Evolutionary conservation across 2,329 filamentous ascomycete genomes (phyloP).

Genomic region (Zymoseptoria tritici): DNA sequence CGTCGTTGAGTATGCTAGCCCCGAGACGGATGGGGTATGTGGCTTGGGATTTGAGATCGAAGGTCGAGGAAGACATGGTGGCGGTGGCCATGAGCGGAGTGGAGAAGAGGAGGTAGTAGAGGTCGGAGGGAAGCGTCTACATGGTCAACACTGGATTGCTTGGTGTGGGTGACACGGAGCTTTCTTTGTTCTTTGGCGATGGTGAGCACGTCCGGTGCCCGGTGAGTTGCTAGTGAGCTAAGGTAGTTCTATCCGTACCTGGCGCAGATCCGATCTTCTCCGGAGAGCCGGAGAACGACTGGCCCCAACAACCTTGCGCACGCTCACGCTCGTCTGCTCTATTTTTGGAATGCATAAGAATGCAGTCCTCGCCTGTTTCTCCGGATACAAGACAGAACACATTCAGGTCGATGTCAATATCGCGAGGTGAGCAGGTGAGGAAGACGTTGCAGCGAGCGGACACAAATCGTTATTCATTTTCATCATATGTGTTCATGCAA

Average conservation of each 20-base stretch:
- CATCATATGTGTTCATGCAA: background rate
- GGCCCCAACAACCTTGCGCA: background rate
- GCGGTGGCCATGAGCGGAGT: conserved; percentile 17
- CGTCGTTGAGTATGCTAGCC: conserved; percentile 19
- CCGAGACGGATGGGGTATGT: conserved; percentile 25
- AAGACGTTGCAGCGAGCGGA: background rate
- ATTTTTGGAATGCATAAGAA: background rate
- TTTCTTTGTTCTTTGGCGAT: background rate
- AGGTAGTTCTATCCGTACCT: background rate
- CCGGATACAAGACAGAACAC: background rate
- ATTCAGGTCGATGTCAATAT: background rate
- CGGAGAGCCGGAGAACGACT: background rate
- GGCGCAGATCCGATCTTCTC: background rate
- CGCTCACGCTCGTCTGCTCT: background rate
- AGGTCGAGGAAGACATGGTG: conserved; percentile 10
- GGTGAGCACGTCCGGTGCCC: background rate
- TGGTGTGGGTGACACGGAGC: background rate
- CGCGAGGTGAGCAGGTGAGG: background rate
- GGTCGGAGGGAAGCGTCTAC: background rate
- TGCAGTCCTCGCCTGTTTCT: background rate
- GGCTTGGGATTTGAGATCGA: conserved; percentile 23
- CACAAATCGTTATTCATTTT: background rate
- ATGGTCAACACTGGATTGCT: background rate
- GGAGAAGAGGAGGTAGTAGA: background rate
- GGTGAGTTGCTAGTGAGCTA: background rate